These are phyloP conservation scores for Trichoderma oligosporum DNA, from an alignment of 2,329 filamentous ascomycete species.

Conservation along the genomic window DNA sequence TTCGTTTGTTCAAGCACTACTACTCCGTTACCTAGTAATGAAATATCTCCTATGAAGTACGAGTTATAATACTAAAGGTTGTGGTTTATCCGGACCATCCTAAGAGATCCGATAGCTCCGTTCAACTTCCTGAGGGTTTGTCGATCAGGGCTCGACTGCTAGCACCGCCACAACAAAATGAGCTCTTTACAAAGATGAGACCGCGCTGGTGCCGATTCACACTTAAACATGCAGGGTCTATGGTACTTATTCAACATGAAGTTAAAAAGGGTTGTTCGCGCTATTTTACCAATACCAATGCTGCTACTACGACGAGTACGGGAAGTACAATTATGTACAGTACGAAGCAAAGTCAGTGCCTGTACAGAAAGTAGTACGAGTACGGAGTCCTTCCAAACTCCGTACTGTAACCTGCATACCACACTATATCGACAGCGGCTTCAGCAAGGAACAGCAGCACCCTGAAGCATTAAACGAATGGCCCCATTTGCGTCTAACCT, in stretches of 20 bases:
- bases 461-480: neutral
- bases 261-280: neutral
- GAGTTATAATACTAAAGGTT: neutral
- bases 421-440: no score
- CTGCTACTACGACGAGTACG: neutral
- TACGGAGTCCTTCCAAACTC: neutral
- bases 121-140: conserved; percentile 5
- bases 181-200: neutral
- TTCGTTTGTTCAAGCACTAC: no score
- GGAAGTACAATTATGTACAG: no score
- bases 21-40: no score
- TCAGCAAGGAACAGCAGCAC: neutral
- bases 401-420: no score
- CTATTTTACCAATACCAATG: conserved; percentile 8
- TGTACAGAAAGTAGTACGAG: no score
- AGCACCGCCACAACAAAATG: conserved; percentile 2
- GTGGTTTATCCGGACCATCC: neutral
- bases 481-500: conserved; percentile 6
- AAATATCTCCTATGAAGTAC: no score
- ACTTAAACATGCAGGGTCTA: conserved; percentile 10
- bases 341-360: no score
- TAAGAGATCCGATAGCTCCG: conserved; percentile 14
- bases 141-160: conserved; percentile 5
- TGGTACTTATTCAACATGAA: neutral
- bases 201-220: conserved; percentile 7